phyloP scores from a whole-genome alignment of 441 rosid species.

The Populus tomentosa region DNA sequence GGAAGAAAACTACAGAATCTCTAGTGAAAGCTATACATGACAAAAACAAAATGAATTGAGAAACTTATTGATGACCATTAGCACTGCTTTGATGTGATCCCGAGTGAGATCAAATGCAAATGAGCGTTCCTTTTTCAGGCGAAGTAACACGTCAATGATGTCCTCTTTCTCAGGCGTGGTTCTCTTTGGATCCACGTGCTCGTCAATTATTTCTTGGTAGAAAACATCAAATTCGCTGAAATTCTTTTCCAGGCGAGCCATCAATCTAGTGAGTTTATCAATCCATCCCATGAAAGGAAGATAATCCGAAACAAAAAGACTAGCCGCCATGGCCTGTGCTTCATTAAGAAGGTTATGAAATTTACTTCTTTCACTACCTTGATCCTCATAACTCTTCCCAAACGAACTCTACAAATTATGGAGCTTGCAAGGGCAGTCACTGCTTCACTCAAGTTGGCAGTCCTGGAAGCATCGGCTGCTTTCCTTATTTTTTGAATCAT shows the following conservation, averaged over 20 bases:
- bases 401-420: slow-evolving; percentile 15
- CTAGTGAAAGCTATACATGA: not conserved
- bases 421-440: slow-evolving; percentile 4
- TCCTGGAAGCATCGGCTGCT: not conserved
- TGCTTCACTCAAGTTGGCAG: slow-evolving; percentile 18
- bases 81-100: slow-evolving; percentile 22
- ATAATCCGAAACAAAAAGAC: slow-evolving; percentile 20
- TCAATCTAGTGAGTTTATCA: slow-evolving; percentile 16
- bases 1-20: too few species aligned
- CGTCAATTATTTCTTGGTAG: slow-evolving; percentile 20
- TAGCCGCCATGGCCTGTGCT: slow-evolving; percentile 11
- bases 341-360: slow-evolving; percentile 13
- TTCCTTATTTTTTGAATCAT: slow-evolving; percentile 2
- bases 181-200: slow-evolving; percentile 16
- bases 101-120: not conserved
- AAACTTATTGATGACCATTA: slow-evolving; percentile 16
- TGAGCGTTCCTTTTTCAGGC: not conserved
- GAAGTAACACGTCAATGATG: slow-evolving; percentile 20
- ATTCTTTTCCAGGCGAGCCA: slow-evolving; percentile 13
- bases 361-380: slow-evolving; percentile 19
- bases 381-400: slow-evolving; percentile 19
- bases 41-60: not conserved
- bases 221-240: slow-evolving; percentile 22
- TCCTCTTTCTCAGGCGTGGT: slow-evolving; percentile 15
- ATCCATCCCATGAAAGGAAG: slow-evolving; percentile 22